A percentile compares a stretch with the other conserved stretches of the same genome.
Conservation (phyloP, 148 eudicot genomes). For the Amaranthus hypochondriacus region DNA sequence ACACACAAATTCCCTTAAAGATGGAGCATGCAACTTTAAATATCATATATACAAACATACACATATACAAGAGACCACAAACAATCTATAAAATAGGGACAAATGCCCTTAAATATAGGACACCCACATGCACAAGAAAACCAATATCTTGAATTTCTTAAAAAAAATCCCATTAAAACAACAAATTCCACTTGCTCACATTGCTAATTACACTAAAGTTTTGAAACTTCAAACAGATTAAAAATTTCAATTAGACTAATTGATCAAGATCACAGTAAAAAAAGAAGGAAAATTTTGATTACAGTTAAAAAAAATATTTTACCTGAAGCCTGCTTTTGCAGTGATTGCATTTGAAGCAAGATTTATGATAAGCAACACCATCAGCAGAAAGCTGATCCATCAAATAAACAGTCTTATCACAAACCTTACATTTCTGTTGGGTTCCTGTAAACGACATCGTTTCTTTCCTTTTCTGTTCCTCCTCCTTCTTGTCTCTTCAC, state of each 20-base stretch:
- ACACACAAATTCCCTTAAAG: neutral
- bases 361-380: slow-evolving; percentile 65
- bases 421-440: slow-evolving; percentile 79
- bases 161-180: neutral
- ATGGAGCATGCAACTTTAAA: no score
- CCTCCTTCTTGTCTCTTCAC: slow-evolving; percentile 6
- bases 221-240: neutral
- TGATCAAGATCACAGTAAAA: neutral
- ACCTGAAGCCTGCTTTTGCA: slow-evolving; percentile 84
- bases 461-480: slow-evolving; percentile 4
- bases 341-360: slow-evolving; percentile 86
- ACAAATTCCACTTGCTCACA: neutral
- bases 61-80: neutral
- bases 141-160: neutral
- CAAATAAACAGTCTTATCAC: slow-evolving; percentile 81
- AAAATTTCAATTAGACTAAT: neutral
- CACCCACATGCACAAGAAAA: slow-evolving; percentile 3
- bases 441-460: slow-evolving; percentile 80
- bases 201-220: neutral
- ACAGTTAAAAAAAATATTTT: neutral
- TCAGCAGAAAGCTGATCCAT: slow-evolving; percentile 80
- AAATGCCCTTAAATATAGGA: neutral
- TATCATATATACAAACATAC: neutral
- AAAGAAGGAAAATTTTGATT: neutral
- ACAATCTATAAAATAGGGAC: neutral